Evolutionary conservation across 2,329 filamentous ascomycete genomes (phyloP), one percentile per base, ranked within the genome.

Genomic region (Ceratocystis alfenasii): DNA sequence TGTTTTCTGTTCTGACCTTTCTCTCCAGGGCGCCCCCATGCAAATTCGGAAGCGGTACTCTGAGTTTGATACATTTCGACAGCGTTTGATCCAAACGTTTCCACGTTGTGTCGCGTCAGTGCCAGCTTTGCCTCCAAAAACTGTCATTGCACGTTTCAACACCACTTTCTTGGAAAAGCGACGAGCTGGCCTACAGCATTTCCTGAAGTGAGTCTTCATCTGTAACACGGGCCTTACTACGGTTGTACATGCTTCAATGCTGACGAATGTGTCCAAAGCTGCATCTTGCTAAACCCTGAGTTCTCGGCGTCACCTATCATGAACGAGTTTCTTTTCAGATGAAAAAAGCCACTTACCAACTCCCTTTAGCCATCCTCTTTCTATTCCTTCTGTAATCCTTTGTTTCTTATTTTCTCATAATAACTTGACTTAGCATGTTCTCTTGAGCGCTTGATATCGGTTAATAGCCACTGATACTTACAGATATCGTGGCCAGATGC

Each of bases 281-380:
- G 92, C 76, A 87, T 96, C 68, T 77, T 97, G 70, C 78, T 96
- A 36, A 96, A 96, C 74, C 93, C 93, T 0, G 91, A 96, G 74
- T 96, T 96, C 73, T 89, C 91, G 44, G 88, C 89, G 10, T 94
- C 90, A n/a, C 89, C 91, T 0, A 85, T 96, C 1, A 80, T 96
- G 55, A 95, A 94, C 73, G 90, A 95, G 67, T 96, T 96, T 73
- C 80, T 96, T 63, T 94, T 95, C 74, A 79, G 79, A 64, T 83
- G 71, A 80, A 62, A 67, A 63, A 2, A 3, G 25, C 33, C 55
- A 33, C 28, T 12, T 41, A 41, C 12, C 36, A 41, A 41, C 10
- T 41, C 10, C 36, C 36, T 41, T 12, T 1, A 12, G 2, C 36
- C 36, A 12, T 41, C 10, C 12, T 25, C 28, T 6, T 12, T 57